Conservation (phyloP, 2,329 filamentous ascomycete species). For the Colletotrichum euphorbiae region DNA sequence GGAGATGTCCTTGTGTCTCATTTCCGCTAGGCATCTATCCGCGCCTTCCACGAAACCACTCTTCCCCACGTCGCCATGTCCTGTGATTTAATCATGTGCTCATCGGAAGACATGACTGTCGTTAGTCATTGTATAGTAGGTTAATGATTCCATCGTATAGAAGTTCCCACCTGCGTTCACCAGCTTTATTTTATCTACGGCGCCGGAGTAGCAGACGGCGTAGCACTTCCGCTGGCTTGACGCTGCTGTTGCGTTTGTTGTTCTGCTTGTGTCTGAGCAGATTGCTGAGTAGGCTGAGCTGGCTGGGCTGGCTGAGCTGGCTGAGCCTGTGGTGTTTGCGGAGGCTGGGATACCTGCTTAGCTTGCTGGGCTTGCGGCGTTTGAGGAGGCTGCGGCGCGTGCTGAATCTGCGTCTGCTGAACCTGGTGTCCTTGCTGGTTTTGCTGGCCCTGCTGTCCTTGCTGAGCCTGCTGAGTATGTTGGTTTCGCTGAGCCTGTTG, state of each 20-base stretch:
- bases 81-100: not conserved
- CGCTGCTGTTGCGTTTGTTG: conserved; percentile 45
- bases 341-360: conserved; percentile 26
- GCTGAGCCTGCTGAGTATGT: conserved; percentile 46
- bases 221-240: conserved; percentile 55
- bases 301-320: conserved; percentile 44
- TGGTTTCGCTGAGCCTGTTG: conserved; percentile 37
- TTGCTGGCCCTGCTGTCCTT: conserved; percentile 43
- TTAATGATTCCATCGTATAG: not conserved
- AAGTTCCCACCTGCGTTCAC: not conserved
- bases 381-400: conserved; percentile 39
- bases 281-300: conserved; percentile 46
- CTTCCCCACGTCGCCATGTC: not conserved
- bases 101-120: not conserved
- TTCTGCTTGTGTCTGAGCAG: conserved; percentile 41
- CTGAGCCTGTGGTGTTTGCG: conserved; percentile 46
- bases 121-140: not conserved
- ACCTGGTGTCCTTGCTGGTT: conserved; percentile 44
- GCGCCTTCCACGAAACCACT: conserved; percentile 12
- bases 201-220: conserved; percentile 46
- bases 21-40: conserved; percentile 9
- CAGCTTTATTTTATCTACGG: conserved; percentile 3
- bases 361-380: conserved; percentile 42
- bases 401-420: conserved; percentile 42
- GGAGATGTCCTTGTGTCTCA: not conserved